phyloP scores from a whole-genome alignment of 192 early-diverging fungal species.

The Coemansia sp. region DNA sequence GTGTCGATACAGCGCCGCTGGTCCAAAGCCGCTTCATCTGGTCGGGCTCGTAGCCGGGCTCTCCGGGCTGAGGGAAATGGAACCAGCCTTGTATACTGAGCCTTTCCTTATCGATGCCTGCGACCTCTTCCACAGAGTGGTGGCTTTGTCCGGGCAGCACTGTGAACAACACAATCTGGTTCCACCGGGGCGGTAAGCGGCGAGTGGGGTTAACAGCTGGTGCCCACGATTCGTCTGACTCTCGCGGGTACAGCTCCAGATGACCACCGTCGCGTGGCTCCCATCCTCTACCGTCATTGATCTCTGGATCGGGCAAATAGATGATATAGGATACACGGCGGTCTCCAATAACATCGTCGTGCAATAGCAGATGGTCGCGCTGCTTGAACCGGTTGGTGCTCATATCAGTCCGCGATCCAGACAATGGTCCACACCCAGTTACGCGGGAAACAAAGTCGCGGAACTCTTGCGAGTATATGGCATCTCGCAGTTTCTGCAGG shows the following conservation, averaged over 20 bases:
- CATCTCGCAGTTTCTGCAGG: conserved; percentile 68
- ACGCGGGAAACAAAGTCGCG: conserved; percentile 66
- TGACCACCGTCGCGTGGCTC: conserved; percentile 66
- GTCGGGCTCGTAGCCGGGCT: conserved; percentile 62
- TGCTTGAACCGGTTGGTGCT: conserved; percentile 71
- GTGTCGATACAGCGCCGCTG: conserved; percentile 58
- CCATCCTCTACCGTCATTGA: conserved; percentile 58
- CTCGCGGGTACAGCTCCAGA: conserved; percentile 76
- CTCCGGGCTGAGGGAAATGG: conserved; percentile 73
- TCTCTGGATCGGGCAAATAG: conserved; percentile 69
- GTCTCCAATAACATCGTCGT: conserved; percentile 84
- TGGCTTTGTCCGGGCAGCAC: conserved; percentile 80
- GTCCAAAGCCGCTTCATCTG: conserved; percentile 54
- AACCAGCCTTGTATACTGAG: conserved; percentile 79
- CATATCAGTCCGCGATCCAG: conserved; percentile 70
- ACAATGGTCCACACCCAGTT: conserved; percentile 72
- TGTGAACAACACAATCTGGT: conserved; percentile 78
- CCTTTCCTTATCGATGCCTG: conserved; percentile 56
- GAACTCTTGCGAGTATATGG: conserved; percentile 75
- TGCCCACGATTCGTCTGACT: conserved; percentile 58
- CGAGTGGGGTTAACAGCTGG: conserved; percentile 66
- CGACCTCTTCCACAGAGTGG: conserved; percentile 80
- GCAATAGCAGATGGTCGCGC: conserved; percentile 76
- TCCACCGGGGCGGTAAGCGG: conserved; percentile 67
- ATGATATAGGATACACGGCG: conserved; percentile 77